These are phyloP conservation scores for Penicillium goetzii DNA, from an alignment of 495 filamentous ascomycete genomes.

Conservation along the genomic window DNA sequence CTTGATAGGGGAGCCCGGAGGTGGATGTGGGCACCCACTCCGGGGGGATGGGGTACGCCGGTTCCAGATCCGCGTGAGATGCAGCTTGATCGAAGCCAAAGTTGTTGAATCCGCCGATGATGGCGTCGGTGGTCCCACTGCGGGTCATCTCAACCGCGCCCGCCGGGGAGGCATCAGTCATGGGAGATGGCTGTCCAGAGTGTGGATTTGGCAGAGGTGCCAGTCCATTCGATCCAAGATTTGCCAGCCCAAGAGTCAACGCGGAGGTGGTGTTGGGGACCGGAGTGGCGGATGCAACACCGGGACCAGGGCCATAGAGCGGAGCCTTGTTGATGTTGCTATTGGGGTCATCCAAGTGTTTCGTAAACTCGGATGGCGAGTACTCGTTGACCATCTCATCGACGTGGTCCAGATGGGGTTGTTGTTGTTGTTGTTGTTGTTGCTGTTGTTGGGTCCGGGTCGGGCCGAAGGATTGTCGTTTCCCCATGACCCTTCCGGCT, in stretches of 20 bases:
- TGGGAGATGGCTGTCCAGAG: constrained; percentile 26
- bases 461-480: constrained; percentile 43
- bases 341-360: constrained; percentile 40
- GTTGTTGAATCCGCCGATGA: constrained; percentile 50
- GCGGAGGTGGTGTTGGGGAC: constrained; percentile 22
- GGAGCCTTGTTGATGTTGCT: constrained; percentile 22
- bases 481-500: constrained; percentile 29
- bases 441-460: constrained; percentile 29
- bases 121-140: constrained; percentile 47
- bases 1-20: constrained; percentile 32
- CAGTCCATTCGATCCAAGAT: constrained; percentile 36
- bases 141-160: constrained; percentile 50
- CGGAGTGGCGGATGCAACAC: not conserved
- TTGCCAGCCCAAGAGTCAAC: constrained; percentile 36
- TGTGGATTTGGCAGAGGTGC: constrained; percentile 17
- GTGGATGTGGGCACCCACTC: constrained; percentile 43
- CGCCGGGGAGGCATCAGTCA: constrained; percentile 27
- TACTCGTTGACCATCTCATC: constrained; percentile 35
- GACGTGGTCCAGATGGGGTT: constrained; percentile 38
- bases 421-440: constrained; percentile 7
- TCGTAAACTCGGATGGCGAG: constrained; percentile 48
- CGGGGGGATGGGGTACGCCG: constrained; percentile 36
- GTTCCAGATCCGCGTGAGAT: constrained; percentile 36
- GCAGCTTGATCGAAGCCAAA: constrained; percentile 48
- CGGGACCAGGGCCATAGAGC: not conserved